Conservation (phyloP, 495 filamentous ascomycete genomes). For the Amniculicola lignicola region DNA sequence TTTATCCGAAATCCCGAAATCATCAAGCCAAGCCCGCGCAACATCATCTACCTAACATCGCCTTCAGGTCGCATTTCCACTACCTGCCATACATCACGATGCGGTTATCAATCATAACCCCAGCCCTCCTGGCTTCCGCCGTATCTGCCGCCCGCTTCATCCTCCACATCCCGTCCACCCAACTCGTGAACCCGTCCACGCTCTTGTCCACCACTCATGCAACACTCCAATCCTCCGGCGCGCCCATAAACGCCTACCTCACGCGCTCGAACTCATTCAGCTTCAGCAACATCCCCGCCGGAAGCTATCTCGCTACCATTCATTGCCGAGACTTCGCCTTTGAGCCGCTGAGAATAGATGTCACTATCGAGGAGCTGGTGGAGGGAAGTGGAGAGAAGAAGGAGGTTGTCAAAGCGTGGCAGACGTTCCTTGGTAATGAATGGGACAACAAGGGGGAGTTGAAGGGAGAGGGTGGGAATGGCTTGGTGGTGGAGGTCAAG, state of each 20-base stretch:
- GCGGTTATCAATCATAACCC: constrained; percentile 7
- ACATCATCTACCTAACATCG: no score
- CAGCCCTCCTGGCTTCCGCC: constrained; percentile 30
- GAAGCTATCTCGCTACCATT: constrained; percentile 79
- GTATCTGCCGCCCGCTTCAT: constrained; percentile 41
- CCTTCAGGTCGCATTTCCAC: no score
- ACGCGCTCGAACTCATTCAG: constrained; percentile 63
- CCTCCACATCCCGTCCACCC: constrained; percentile 38
- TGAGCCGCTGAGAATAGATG: constrained; percentile 71
- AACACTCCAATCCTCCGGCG: constrained; percentile 56
- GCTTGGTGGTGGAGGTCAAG: constrained; percentile 55
- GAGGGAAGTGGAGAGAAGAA: constrained; percentile 44
- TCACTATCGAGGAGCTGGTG: constrained; percentile 39
- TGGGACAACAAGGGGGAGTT: constrained; percentile 76
- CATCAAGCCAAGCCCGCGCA: no score
- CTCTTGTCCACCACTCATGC: constrained; percentile 71
- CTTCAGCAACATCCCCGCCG: constrained; percentile 64
- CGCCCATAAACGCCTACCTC: constrained; percentile 55
- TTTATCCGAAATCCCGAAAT: no score
- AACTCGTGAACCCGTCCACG: constrained; percentile 51
- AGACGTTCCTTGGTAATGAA: constrained; percentile 83
- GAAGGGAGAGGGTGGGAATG: constrained; percentile 35
- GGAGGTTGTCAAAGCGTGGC: constrained; percentile 61
- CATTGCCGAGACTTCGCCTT: constrained; percentile 70
- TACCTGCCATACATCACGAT: no score